Evolutionary conservation across 2,329 filamentous ascomycete genomes (phyloP).

Genomic region (Dothideomycetes sp.): DNA sequence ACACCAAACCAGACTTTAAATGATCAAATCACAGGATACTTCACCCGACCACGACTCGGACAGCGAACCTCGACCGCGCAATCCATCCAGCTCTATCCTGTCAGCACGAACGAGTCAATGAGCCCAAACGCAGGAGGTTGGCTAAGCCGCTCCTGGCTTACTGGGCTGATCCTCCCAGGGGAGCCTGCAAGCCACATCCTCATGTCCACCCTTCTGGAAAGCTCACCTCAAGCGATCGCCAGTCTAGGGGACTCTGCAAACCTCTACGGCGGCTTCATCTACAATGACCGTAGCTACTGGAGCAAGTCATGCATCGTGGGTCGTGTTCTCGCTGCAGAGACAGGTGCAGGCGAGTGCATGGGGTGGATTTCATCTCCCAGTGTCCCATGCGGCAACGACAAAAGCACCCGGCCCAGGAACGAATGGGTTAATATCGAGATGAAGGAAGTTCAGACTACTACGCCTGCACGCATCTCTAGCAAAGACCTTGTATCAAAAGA

Average conservation of each 20-base stretch:
- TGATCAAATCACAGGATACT: no score
- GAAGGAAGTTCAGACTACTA: constrained; percentile 18
- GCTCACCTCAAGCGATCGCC: constrained; percentile 37
- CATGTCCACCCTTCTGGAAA: constrained; percentile 46
- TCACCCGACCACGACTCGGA: no score
- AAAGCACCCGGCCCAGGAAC: constrained; percentile 19
- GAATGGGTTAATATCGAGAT: constrained; percentile 41
- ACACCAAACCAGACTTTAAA: no score
- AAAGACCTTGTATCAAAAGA: constrained; percentile 21
- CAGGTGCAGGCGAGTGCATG: constrained; percentile 39
- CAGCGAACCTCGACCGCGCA: constrained; percentile 5
- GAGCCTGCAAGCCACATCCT: constrained; percentile 42
- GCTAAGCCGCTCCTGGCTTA: constrained; percentile 45
- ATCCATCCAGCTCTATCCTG: constrained; percentile 8
- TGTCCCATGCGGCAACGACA: constrained; percentile 25
- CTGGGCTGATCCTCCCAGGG: constrained; percentile 44
- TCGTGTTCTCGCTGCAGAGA: constrained; percentile 37
- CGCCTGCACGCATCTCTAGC: constrained; percentile 24
- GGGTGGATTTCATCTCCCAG: constrained; percentile 38
- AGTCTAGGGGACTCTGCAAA: constrained; percentile 39
- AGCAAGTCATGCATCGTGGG: constrained; percentile 45
- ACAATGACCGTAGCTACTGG: constrained; percentile 42
- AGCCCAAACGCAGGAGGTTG: constrained; percentile 34
- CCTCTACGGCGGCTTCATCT: constrained; percentile 45
- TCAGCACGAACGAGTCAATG: constrained; percentile 1